phyloP scores from a whole-genome alignment of 2,329 filamentous ascomycete species.

The Juglanconis oblonga region DNA sequence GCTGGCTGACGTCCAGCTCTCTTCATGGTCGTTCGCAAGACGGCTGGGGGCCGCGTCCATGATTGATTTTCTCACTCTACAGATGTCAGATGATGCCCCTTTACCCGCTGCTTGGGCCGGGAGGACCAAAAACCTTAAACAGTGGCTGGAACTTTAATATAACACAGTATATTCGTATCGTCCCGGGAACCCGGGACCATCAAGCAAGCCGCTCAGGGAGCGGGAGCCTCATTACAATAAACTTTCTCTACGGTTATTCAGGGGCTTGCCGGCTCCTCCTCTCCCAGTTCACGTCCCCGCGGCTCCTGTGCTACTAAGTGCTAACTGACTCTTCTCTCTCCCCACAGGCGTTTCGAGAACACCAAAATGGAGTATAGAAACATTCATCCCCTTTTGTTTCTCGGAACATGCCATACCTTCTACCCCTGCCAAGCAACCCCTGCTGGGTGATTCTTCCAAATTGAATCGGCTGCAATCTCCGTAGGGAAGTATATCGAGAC shows the following conservation, averaged over 20 bases:
- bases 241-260: not conserved
- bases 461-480: constrained; percentile 12
- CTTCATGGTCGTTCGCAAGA: no score
- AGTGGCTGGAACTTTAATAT: no score
- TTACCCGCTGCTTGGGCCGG: no score
- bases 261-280: not conserved
- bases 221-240: not conserved
- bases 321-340: not conserved
- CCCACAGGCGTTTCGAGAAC: not conserved
- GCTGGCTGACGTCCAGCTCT: no score
- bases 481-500: not conserved
- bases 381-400: not conserved
- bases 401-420: not conserved
- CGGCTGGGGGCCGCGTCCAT: no score
- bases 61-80: no score
- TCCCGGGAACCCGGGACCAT: no score
- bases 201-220: no score
- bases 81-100: no score
- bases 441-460: constrained; percentile 13
- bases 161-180: no score
- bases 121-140: no score
- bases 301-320: not conserved
- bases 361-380: no score
- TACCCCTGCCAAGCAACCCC: not conserved
- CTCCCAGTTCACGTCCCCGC: not conserved